Conservation (phyloP, 225 moss, liverwort and hornwort species). For the Polytrichum formosum region DNA sequence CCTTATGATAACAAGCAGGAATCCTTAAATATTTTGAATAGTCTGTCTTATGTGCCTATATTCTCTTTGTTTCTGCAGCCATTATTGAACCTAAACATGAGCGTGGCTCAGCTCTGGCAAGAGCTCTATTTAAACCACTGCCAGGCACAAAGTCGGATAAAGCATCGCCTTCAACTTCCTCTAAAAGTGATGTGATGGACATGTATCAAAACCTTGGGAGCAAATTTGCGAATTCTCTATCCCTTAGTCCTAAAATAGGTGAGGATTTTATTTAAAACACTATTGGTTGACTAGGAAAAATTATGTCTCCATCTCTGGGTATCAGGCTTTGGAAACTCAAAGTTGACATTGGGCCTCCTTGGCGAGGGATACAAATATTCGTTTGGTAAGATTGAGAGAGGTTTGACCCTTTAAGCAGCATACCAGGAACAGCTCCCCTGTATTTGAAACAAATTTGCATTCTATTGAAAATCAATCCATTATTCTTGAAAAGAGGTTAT, state of each 20-base stretch:
- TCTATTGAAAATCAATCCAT: no score
- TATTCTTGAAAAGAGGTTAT: no score
- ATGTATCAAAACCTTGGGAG: constrained; percentile 31
- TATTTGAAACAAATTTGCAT: not conserved
- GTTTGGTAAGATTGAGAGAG: no score
- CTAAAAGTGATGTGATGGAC: constrained; percentile 25
- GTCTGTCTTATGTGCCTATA: no score
- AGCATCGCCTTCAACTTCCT: constrained; percentile 24
- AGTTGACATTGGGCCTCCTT: no score
- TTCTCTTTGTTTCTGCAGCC: constrained; percentile 26
- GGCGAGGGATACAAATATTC: no score
- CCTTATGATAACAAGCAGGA: no score
- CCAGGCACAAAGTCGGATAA: constrained; percentile 64
- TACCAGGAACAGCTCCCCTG: not conserved
- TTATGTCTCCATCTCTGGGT: no score
- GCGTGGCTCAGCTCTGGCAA: constrained; percentile 71
- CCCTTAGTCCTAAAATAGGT: constrained; percentile 49
- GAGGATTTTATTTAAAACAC: constrained; percentile 7
- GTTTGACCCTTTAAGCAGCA: no score
- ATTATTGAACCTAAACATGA: constrained; percentile 26
- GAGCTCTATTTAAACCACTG: constrained; percentile 80
- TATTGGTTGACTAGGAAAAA: no score
- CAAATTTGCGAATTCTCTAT: constrained; percentile 21
- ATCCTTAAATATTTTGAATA: no score
- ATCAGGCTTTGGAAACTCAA: no score